These are phyloP conservation scores for Rhizomucor miehei DNA, from an alignment of 371 early-diverging fungal genomes.

Conservation along the genomic window DNA sequence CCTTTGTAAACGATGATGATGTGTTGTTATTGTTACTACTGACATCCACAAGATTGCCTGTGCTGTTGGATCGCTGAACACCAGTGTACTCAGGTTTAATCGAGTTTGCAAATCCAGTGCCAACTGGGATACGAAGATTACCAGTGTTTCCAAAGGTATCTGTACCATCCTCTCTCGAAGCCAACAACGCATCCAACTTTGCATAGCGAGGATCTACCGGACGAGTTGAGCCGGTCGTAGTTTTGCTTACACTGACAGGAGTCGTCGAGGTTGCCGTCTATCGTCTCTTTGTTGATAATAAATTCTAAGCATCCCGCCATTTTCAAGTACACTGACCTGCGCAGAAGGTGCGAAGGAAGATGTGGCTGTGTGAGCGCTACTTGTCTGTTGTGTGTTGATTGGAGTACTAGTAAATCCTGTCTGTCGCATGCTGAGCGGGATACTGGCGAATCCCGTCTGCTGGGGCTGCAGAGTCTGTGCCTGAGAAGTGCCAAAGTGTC, in stretches of 20 bases:
- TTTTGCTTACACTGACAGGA: background rate
- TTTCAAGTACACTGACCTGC: background rate
- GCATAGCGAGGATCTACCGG: constrained; percentile 3
- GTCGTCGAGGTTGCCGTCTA: background rate
- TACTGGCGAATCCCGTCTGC: background rate
- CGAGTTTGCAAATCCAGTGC: no score
- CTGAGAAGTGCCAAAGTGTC: background rate
- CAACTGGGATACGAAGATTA: constrained; percentile 4
- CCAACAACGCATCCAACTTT: constrained; percentile 4
- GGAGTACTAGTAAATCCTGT: no score
- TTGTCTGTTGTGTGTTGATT: background rate
- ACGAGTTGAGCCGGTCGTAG: background rate
- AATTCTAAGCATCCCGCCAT: background rate
- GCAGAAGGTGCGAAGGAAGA: background rate
- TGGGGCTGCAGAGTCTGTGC: constrained; percentile 1
- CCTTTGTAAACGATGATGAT: no score
- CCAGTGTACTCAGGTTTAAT: no score
- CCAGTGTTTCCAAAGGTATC: constrained; percentile 10
- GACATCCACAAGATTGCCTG: no score
- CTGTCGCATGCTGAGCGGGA: background rate
- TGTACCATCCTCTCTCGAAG: constrained; percentile 8
- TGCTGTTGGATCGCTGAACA: no score
- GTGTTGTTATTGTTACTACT: no score
- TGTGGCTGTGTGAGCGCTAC: background rate
- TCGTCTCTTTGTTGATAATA: background rate